These are phyloP conservation scores for Phialophora macrospora DNA, from an alignment of 2,329 filamentous ascomycete species.

Conservation along the genomic window DNA sequence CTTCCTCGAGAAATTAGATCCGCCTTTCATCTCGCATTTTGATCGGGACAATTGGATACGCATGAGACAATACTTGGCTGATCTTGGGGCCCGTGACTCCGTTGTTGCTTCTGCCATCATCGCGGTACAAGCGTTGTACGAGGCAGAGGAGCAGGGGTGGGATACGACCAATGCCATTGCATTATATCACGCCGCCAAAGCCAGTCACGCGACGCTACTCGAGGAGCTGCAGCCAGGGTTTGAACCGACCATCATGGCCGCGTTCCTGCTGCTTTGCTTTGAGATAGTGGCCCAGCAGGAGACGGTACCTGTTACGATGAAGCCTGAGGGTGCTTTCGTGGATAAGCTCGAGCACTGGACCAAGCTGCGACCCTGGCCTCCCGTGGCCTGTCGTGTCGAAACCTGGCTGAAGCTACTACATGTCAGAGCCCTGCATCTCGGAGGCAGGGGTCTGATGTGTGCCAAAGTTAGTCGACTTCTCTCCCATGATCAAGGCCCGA, in stretches of 20 bases:
- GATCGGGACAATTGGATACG: slow-evolving; percentile 21
- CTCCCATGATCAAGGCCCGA: slow-evolving; percentile 1
- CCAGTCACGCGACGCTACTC: slow-evolving; percentile 14
- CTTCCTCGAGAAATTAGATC: slow-evolving; percentile 23
- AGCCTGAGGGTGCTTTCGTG: slow-evolving; percentile 19
- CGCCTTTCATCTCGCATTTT: slow-evolving; percentile 23
- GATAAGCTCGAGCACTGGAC: slow-evolving; percentile 17
- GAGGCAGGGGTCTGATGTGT: slow-evolving; percentile 23
- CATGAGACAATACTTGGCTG: slow-evolving; percentile 17
- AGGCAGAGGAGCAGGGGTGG: slow-evolving; percentile 11
- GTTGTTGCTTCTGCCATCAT: slow-evolving; percentile 17
- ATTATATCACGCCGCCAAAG: slow-evolving; percentile 23
- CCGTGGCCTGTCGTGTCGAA: slow-evolving; percentile 17
- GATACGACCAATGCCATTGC: slow-evolving; percentile 22
- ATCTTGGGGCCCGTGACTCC: slow-evolving; percentile 9
- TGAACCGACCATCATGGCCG: slow-evolving; percentile 17
- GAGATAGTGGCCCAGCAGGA: slow-evolving; percentile 28
- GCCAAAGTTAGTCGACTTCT: slow-evolving; percentile 21
- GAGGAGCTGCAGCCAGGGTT: slow-evolving; percentile 6
- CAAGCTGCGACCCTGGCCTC: slow-evolving; percentile 23
- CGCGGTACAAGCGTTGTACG: slow-evolving; percentile 18
- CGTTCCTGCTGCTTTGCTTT: slow-evolving; percentile 25
- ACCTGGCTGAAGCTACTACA: slow-evolving; percentile 24
- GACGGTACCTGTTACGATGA: slow-evolving; percentile 21
- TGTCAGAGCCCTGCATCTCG: slow-evolving; percentile 23